Conservation (phyloP, 2,329 filamentous ascomycete species). For the Colletotrichum chlorophyti region DNA sequence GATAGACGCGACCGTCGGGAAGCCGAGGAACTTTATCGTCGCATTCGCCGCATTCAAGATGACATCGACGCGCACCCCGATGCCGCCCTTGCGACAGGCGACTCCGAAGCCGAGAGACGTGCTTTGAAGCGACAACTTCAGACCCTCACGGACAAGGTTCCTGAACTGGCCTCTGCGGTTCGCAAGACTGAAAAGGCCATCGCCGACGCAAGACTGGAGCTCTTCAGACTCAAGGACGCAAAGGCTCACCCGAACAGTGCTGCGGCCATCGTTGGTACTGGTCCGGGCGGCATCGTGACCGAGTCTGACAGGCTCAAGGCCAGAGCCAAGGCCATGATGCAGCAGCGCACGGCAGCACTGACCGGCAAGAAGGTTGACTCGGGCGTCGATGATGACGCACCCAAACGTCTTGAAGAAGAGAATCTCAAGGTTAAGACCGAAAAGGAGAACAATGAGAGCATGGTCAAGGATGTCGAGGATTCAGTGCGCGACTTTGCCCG, state of each 20-base stretch:
- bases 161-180: conserved; percentile 90
- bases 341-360: conserved; percentile 91
- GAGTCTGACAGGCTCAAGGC: conserved; percentile 95
- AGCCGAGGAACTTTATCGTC: conserved; percentile 91
- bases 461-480: conserved; percentile 97
- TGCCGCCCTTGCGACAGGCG: conserved; percentile 70
- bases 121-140: conserved; percentile 89
- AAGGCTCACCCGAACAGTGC: conserved; percentile 88
- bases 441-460: conserved; percentile 91
- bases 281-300: conserved; percentile 87
- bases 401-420: conserved; percentile 89
- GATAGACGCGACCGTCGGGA: conserved; percentile 91
- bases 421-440: conserved; percentile 81
- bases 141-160: conserved; percentile 85
- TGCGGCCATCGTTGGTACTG: conserved; percentile 85
- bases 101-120: conserved; percentile 88
- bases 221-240: conserved; percentile 92
- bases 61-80: conserved; percentile 94
- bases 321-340: conserved; percentile 97
- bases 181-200: conserved; percentile 91
- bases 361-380: conserved; percentile 81
- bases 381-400: conserved; percentile 77
- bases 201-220: conserved; percentile 86
- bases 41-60: conserved; percentile 89
- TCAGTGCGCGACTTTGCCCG: conserved; percentile 88